Conservation (phyloP, 1,284 basidiomycete species). For the Ustilago loliicola region DNA sequence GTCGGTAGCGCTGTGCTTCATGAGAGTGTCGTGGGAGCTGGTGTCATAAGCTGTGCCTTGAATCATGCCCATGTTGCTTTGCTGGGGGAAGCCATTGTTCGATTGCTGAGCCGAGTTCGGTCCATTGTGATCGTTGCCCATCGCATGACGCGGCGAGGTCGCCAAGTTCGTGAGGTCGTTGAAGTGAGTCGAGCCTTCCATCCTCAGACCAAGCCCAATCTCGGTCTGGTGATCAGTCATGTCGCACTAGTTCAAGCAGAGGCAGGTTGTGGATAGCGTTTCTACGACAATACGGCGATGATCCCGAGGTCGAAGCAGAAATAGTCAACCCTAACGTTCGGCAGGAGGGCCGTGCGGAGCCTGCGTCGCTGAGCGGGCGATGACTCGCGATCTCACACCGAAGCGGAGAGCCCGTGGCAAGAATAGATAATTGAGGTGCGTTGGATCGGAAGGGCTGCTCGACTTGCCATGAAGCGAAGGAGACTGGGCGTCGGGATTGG, state of each 20-base stretch:
- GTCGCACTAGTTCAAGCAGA: conserved; percentile 4
- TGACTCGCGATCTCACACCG: conserved; percentile 3
- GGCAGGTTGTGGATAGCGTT: not conserved
- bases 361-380: not conserved
- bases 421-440: not conserved
- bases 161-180: conserved; percentile 40
- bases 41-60: conserved; percentile 14
- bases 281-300: too few relatives aligned
- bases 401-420: not conserved
- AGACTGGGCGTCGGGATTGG: not conserved
- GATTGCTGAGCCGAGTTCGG: not conserved
- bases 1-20: conserved; percentile 20
- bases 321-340: not conserved
- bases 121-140: not conserved
- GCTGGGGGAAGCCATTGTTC: conserved; percentile 6
- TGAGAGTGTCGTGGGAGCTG: conserved; percentile 19
- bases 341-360: not conserved
- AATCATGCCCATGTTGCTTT: conserved; percentile 1
- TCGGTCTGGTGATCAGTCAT: conserved; percentile 19
- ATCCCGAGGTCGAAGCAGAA: too few relatives aligned
- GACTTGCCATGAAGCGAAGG: not conserved
- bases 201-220: conserved; percentile 36
- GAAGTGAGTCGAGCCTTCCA: conserved; percentile 30
- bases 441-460: not conserved
- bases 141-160: conserved; percentile 12